phyloP scores from a whole-genome alignment of 1,284 basidiomycete species.

The Rhodotorula sp. region DNA sequence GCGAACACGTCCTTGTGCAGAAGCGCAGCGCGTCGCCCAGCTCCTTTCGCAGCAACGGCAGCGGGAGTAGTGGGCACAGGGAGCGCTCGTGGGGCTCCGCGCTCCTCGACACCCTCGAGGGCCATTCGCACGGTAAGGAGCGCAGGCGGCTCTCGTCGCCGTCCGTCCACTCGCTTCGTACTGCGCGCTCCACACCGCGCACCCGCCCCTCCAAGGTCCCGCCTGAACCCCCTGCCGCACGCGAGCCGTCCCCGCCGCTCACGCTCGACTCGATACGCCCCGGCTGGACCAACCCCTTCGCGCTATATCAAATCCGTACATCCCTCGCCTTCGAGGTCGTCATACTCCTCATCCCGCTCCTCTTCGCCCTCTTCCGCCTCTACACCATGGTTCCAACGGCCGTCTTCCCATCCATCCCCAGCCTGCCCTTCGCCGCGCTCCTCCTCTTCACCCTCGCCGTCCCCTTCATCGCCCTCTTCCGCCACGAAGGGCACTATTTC shows the following conservation, averaged over 20 bases:
- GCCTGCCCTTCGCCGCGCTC: constrained; percentile 37
- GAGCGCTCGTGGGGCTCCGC: constrained; percentile 30
- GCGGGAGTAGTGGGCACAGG: neutral
- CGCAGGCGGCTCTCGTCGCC: constrained; percentile 22
- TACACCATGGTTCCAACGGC: constrained; percentile 25
- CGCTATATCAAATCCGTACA: constrained; percentile 39
- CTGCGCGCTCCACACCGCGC: neutral
- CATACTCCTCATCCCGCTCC: constrained; percentile 37
- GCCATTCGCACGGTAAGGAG: constrained; percentile 7
- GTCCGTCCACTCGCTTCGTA: neutral
- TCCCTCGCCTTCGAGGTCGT: constrained; percentile 42
- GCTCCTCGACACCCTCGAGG: constrained; percentile 35
- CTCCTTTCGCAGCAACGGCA: neutral
- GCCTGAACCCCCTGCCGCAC: neutral
- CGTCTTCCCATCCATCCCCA: constrained; percentile 25
- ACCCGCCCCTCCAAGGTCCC: neutral
- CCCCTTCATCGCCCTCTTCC: constrained; percentile 46
- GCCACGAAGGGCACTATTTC: constrained; percentile 37
- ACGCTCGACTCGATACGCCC: constrained; percentile 38
- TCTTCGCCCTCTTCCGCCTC: constrained; percentile 41
- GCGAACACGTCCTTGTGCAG: constrained; percentile 38
- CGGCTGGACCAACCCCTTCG: constrained; percentile 34
- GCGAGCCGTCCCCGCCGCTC: constrained; percentile 31
- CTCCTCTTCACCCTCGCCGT: constrained; percentile 35
- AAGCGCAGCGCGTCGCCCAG: constrained; percentile 20